These are phyloP conservation scores for Fusarium foetens DNA, from an alignment of 2,329 filamentous ascomycete species.

Conservation along the genomic window DNA sequence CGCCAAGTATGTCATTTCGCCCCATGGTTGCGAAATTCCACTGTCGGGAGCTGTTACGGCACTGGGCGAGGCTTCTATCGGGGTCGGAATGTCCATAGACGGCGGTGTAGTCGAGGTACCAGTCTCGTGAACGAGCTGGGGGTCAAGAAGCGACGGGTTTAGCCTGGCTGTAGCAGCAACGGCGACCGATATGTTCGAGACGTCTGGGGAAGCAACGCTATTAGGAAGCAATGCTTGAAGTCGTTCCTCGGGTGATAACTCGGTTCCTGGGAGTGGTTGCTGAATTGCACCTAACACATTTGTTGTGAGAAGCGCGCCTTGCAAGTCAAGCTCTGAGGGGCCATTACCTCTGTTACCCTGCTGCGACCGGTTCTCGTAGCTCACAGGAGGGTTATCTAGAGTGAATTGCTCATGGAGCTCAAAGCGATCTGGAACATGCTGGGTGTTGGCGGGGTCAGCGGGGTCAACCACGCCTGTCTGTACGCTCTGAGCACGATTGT, in stretches of 20 bases:
- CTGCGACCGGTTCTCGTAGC: constrained; percentile 54
- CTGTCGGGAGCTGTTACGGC: constrained; percentile 40
- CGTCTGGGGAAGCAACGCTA: constrained; percentile 53
- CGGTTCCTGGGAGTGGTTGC: constrained; percentile 44
- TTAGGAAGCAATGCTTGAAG: constrained; percentile 58
- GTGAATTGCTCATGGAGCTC: constrained; percentile 70
- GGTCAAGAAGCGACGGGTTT: constrained; percentile 65
- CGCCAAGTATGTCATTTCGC: constrained; percentile 62
- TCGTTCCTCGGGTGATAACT: constrained; percentile 60
- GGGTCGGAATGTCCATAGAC: constrained; percentile 34
- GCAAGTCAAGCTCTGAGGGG: background rate
- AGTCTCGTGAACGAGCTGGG: constrained; percentile 54
- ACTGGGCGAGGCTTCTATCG: constrained; percentile 38
- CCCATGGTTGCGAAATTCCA: constrained; percentile 58
- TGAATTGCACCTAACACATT: constrained; percentile 32
- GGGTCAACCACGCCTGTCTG: constrained; percentile 45
- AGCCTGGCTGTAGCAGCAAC: constrained; percentile 67
- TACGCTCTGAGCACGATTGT: constrained; percentile 61
- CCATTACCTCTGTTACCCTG: constrained; percentile 42
- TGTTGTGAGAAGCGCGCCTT: constrained; percentile 18
- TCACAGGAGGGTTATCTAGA: constrained; percentile 64
- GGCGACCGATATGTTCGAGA: constrained; percentile 64
- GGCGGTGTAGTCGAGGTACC: constrained; percentile 47
- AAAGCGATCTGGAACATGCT: constrained; percentile 53
- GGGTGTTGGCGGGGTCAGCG: constrained; percentile 38